Conservation (phyloP, 192 early-diverging fungal genomes). For the Coemansia sp. region DNA sequence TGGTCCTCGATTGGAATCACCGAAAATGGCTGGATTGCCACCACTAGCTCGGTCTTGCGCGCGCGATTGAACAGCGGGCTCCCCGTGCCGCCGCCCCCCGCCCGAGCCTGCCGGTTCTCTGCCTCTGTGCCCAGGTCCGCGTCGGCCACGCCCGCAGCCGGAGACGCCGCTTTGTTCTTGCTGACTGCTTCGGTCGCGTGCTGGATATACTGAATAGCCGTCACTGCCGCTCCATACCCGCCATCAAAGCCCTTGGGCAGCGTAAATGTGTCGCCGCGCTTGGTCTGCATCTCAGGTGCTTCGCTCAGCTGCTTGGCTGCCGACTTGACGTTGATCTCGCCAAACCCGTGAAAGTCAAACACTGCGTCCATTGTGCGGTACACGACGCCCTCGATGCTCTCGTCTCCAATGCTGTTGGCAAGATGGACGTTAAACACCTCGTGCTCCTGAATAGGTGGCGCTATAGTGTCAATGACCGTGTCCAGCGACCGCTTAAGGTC, state of each 20-base stretch:
- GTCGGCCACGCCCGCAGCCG: too few species aligned
- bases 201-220: conserved; percentile 42
- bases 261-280: conserved; percentile 49
- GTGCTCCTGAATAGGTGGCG: conserved; percentile 50
- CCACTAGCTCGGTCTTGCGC: conserved; percentile 39
- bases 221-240: conserved; percentile 46
- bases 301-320: conserved; percentile 23
- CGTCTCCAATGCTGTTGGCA: conserved; percentile 30
- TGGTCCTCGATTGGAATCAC: conserved; percentile 49
- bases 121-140: background rate
- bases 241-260: conserved; percentile 52
- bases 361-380: conserved; percentile 48
- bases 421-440: conserved; percentile 43
- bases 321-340: conserved; percentile 40
- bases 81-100: background rate
- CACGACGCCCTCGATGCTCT: conserved; percentile 32
- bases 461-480: conserved; percentile 50
- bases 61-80: conserved; percentile 47
- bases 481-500: conserved; percentile 41
- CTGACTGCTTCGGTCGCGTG: conserved; percentile 15
- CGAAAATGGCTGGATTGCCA: conserved; percentile 48
- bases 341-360: conserved; percentile 45
- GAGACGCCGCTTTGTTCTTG: background rate
- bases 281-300: conserved; percentile 43
- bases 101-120: background rate